Percentiles rank a stretch among this genome's conserved stretches.
Conservation (phyloP, 331 rosid genomes). For the Acacia concinna region DNA sequence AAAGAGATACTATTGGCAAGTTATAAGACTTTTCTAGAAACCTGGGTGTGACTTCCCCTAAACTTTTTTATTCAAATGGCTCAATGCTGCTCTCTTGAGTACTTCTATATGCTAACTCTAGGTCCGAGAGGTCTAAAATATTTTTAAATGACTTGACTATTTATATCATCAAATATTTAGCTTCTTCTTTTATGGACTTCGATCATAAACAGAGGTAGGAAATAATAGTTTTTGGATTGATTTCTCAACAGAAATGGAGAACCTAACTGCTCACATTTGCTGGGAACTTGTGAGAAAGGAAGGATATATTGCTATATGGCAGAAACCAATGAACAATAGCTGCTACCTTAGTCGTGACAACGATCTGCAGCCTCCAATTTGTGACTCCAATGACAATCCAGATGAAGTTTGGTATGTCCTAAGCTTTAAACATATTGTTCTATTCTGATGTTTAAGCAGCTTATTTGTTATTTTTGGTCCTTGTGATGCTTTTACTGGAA, state of each 20-base stretch:
- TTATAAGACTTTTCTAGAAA: too few relatives aligned
- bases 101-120: background rate
- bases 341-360: slow-evolving; percentile 68
- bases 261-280: slow-evolving; percentile 66
- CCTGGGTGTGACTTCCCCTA: too few relatives aligned
- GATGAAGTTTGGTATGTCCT: slow-evolving; percentile 76
- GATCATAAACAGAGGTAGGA: background rate
- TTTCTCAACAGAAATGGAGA: slow-evolving; percentile 66
- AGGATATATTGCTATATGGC: slow-evolving; percentile 88
- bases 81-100: slow-evolving; percentile 20
- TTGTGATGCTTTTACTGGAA: slow-evolving; percentile 22
- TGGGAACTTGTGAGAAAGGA: slow-evolving; percentile 83
- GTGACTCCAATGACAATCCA: slow-evolving; percentile 72
- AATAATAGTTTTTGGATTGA: slow-evolving; percentile 26
- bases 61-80: background rate
- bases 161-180: slow-evolving; percentile 13
- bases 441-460: background rate
- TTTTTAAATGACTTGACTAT: slow-evolving; percentile 12
- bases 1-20: too few relatives aligned
- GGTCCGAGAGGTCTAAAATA: background rate
- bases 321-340: slow-evolving; percentile 71
- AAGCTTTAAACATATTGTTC: background rate
- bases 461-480: slow-evolving; percentile 12
- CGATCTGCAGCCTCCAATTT: slow-evolving; percentile 59
- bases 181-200: background rate